phyloP scores from a whole-genome alignment of 2,329 filamentous ascomycete species.

The Drechslerella coelobrocha region DNA sequence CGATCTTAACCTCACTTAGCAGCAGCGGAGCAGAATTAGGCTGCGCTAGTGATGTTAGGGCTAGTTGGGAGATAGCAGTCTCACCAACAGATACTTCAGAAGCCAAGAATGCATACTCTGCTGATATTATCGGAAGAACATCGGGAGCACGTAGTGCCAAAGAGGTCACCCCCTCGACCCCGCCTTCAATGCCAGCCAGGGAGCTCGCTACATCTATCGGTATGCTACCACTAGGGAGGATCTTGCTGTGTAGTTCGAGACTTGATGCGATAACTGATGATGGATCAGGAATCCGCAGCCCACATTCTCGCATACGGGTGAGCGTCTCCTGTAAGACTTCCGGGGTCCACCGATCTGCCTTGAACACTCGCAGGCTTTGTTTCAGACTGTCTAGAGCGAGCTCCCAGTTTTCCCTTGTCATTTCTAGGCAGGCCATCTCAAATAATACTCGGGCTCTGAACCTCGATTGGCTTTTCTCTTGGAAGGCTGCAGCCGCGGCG shows the following conservation, averaged over 20 bases:
- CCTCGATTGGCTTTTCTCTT: conserved; percentile 36
- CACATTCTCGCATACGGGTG: conserved; percentile 68
- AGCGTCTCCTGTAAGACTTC: conserved; percentile 67
- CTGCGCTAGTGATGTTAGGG: conserved; percentile 66
- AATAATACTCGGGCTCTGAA: conserved; percentile 38
- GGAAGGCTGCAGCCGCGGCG: conserved; percentile 29
- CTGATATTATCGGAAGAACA: conserved; percentile 64
- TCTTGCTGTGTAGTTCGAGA: conserved; percentile 69
- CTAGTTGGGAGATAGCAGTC: conserved; percentile 66
- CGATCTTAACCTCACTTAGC: conserved; percentile 64
- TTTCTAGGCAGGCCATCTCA: conserved; percentile 37
- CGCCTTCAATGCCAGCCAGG: conserved; percentile 62
- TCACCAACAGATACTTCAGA: conserved; percentile 70
- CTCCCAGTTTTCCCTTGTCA: conserved; percentile 44
- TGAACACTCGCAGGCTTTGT: conserved; percentile 49
- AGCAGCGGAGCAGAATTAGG: conserved; percentile 63
- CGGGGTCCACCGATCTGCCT: conserved; percentile 66
- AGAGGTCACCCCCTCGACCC: conserved; percentile 60
- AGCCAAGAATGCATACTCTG: conserved; percentile 67
- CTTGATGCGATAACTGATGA: conserved; percentile 69
- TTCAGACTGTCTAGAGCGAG: conserved; percentile 36
- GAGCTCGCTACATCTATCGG: conserved; percentile 64
- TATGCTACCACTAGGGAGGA: conserved; percentile 59
- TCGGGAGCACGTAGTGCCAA: conserved; percentile 64
- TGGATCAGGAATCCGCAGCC: conserved; percentile 63